Evolutionary conservation across 2,329 filamentous ascomycete genomes (phyloP).

Genomic region (Aschersonia sp.): DNA sequence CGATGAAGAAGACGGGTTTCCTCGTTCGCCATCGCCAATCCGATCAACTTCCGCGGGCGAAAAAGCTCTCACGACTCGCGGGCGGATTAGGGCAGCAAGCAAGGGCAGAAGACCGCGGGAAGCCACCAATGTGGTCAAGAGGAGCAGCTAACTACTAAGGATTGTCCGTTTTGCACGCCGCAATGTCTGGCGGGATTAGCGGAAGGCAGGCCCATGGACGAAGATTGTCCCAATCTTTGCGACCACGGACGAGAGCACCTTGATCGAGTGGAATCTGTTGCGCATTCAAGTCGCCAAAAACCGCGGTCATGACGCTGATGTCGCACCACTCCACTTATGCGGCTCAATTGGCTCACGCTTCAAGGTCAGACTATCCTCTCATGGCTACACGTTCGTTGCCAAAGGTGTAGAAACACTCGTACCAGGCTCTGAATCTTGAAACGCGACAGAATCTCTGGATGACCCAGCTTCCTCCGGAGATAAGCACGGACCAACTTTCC

Average conservation of each 20-base stretch:
- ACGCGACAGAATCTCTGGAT: too few relatives aligned
- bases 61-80: not conserved
- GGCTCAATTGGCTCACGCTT: not conserved
- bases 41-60: not conserved
- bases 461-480: too few relatives aligned
- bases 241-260: not conserved
- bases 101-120: not conserved
- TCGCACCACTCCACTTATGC: not conserved
- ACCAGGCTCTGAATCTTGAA: too few relatives aligned
- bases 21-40: not conserved
- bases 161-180: not conserved
- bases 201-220: not conserved
- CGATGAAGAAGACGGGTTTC: not conserved
- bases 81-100: not conserved
- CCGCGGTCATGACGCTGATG: not conserved
- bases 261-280: not conserved
- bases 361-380: not conserved
- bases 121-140: not conserved
- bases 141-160: not conserved
- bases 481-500: too few relatives aligned
- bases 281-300: not conserved
- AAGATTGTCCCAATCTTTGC: not conserved
- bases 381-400: not conserved
- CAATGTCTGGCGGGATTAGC: not conserved
- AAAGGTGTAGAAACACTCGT: not conserved